Evolutionary conservation across 2,329 filamentous ascomycete species (phyloP).

Genomic region (Coniochaeta hoffmannii): DNA sequence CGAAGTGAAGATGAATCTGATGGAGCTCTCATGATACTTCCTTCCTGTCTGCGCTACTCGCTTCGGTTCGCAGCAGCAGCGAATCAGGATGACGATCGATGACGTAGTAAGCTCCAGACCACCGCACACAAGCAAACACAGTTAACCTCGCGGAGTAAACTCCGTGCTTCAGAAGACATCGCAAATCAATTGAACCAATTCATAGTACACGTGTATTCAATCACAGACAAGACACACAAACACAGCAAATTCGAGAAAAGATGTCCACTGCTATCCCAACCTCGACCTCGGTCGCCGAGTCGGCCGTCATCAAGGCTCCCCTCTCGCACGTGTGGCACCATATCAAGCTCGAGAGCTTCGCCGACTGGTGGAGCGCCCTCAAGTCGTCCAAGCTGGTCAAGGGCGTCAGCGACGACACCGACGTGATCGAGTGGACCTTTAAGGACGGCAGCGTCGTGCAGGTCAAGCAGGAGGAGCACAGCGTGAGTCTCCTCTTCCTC

Average conservation of each 20-base stretch:
- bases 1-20: not conserved
- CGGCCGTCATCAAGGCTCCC: conserved; percentile 59
- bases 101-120: not conserved
- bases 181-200: not conserved
- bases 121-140: not conserved
- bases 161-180: not conserved
- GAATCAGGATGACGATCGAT: not conserved
- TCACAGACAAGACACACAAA: not conserved
- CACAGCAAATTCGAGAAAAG: not conserved
- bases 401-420: conserved; percentile 55
- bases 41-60: not conserved
- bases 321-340: conserved; percentile 64
- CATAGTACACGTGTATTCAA: not conserved
- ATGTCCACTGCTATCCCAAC: conserved; percentile 44
- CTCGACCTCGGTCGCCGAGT: conserved; percentile 58
- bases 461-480: conserved; percentile 72
- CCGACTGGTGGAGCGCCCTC: conserved; percentile 59
- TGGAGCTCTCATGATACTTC: not conserved
- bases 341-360: conserved; percentile 66
- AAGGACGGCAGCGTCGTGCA: conserved; percentile 61
- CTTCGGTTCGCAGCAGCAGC: not conserved
- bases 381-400: conserved; percentile 56
- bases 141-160: not conserved
- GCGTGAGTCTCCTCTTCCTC: conserved; percentile 33
- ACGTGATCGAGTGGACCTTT: conserved; percentile 64